Evolutionary conservation across 2,329 filamentous ascomycete genomes (phyloP).

Genomic region (Tolypocladium endophyticum): DNA sequence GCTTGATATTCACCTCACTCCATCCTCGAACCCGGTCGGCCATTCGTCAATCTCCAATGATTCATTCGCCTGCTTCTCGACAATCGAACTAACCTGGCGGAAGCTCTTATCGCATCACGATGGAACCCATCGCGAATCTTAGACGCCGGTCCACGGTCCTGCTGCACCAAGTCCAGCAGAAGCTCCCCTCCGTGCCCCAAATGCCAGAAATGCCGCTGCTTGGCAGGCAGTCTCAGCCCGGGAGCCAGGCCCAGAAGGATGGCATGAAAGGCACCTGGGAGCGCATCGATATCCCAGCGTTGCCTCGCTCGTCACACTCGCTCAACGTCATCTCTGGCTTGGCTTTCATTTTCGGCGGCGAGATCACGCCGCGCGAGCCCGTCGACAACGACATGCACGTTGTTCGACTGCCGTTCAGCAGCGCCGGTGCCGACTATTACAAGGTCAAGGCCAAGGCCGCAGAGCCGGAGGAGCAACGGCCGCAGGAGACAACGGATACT

Average conservation of each 20-base stretch:
- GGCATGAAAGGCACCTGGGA: conserved; percentile 50
- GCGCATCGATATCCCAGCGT: conserved; percentile 39
- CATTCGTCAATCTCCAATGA: neutral
- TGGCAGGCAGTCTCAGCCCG: conserved; percentile 2
- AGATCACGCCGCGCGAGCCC: conserved; percentile 53
- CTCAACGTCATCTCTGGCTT: conserved; percentile 47
- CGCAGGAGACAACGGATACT: conserved; percentile 4
- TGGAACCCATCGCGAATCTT: conserved; percentile 43
- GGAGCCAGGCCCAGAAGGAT: conserved; percentile 12
- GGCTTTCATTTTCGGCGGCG: conserved; percentile 68
- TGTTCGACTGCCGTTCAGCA: conserved; percentile 48
- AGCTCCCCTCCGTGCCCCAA: conserved; percentile 26
- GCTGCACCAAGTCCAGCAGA: conserved; percentile 37
- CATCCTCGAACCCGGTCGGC: neutral
- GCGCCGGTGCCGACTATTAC: conserved; percentile 49
- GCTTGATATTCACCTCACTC: neutral
- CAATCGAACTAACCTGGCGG: neutral
- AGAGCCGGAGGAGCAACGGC: conserved; percentile 15
- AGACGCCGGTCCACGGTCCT: conserved; percentile 46
- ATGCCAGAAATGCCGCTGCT: conserved; percentile 2
- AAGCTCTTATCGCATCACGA: conserved; percentile 11
- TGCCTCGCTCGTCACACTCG: conserved; percentile 66
- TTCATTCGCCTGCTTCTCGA: no score
- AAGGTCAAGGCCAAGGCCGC: conserved; percentile 38
- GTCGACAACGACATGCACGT: conserved; percentile 65